Evolutionary conservation across 169 alveolate genomes (phyloP), one percentile per base, ranked within the genome.

Genomic region (Cryptosporidium tyzzeri): DNA sequence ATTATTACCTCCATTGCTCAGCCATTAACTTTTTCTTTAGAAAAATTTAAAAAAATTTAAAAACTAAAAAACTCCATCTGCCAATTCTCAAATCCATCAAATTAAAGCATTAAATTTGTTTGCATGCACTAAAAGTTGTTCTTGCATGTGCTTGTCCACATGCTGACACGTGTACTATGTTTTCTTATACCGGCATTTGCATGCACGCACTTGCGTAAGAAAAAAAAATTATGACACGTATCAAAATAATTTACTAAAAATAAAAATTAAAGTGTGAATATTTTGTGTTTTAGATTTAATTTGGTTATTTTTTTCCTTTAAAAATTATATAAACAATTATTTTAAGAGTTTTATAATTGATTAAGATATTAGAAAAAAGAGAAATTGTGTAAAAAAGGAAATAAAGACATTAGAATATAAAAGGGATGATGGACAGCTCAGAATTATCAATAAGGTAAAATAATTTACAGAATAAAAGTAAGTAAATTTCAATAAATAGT

Each of bases 171-270:
- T 37, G 48, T n/a, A 33, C 39, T 23, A 8, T 55, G 29, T 55
- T 55, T 65, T 31, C 6, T 3, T 21, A 65, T 65, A 65, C 71
- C 71, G 44, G 71, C 2, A 37, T 21, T 65, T 65, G 71, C 71
- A 65, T 65, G 71, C 71, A 33, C 55, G 18, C 12, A 16, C 55
- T 48, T 48, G 55, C 6, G 7, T 16, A 14, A 2, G 50, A n/a
- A 26, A 31, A 65, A 31, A 65, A 26, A 65, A 26, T 26, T 61
- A 12, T 29, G 48, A 18, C 26, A n/a, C 23, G 44, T 37, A n/a
- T 31, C 9, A 65, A 65, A 37, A 10, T 3, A n/a, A n/a, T 33
- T 26, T 7, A 9, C 2, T 65, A 65, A 29, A 65, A 3, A 55
- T 21, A 55, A 55, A 55, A 55, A n/a, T 55, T 8, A 12, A 48